phyloP scores from a whole-genome alignment of 1,284 basidiomycete species.

The Melampsora larici-populina region DNA sequence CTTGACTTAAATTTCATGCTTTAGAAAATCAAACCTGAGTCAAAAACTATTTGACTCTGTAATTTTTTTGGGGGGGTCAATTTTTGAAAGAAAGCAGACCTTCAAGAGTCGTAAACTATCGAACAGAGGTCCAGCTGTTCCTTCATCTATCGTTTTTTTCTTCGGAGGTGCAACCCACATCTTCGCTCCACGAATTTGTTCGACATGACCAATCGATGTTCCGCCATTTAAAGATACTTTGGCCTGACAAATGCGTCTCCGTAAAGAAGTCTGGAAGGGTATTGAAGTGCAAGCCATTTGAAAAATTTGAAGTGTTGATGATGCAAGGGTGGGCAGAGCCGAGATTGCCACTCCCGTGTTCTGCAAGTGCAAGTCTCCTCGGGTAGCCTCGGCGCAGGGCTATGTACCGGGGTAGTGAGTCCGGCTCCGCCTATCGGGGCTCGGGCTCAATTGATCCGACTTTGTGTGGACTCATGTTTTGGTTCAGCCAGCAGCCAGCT shows the following conservation, averaged over 20 bases:
- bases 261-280: background rate
- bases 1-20: background rate
- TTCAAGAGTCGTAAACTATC: conserved; percentile 39
- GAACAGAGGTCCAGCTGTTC: conserved; percentile 8
- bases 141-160: conserved; percentile 18
- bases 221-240: background rate
- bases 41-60: background rate
- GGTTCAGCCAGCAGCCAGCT: too few species aligned
- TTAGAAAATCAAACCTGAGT: background rate
- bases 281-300: background rate
- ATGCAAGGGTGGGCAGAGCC: too few species aligned
- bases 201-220: background rate
- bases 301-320: too few species aligned
- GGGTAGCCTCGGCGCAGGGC: too few species aligned
- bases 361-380: too few species aligned
- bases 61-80: too few species aligned
- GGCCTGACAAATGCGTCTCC: background rate
- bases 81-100: conserved; percentile 1
- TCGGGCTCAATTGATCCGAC: too few species aligned
- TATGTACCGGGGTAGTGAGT: too few species aligned
- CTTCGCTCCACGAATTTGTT: conserved; percentile 26
- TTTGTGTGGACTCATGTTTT: too few species aligned
- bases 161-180: conserved; percentile 36
- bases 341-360: too few species aligned
- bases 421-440: too few species aligned